phyloP scores from a whole-genome alignment of 352 stramenopile species.

The Hyaloperonospora arabidopsidis region DNA sequence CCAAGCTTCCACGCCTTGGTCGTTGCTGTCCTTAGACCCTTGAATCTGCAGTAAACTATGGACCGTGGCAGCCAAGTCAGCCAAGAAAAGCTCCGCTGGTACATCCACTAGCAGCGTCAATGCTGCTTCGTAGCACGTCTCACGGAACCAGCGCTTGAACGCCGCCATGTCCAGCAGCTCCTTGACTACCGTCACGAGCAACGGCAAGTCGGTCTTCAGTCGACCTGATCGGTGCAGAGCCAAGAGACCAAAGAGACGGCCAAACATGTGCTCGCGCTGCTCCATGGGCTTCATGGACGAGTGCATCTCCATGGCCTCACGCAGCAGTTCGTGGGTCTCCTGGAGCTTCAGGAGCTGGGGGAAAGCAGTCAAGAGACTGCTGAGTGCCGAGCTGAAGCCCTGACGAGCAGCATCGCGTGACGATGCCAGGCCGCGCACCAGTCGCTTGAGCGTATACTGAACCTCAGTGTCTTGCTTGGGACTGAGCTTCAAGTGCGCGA shows the following conservation, averaged over 20 bases:
- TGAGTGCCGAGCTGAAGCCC: conserved; percentile 83
- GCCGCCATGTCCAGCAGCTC: conserved; percentile 74
- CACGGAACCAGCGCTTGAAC: conserved; percentile 85
- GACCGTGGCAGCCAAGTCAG: conserved; percentile 20
- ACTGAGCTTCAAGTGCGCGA: conserved; percentile 38
- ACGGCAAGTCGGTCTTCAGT: conserved; percentile 33
- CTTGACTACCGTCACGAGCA: conserved; percentile 50
- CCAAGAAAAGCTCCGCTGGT: conserved; percentile 39
- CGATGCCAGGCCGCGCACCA: conserved; percentile 85
- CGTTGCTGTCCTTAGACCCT: conserved; percentile 24
- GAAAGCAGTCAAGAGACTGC: conserved; percentile 56
- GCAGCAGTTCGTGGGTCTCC: conserved; percentile 51
- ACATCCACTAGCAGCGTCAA: conserved; percentile 54
- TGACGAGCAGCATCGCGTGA: conserved; percentile 84
- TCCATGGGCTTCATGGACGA: conserved; percentile 87
- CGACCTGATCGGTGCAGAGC: conserved; percentile 72
- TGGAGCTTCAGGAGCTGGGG: conserved; percentile 30
- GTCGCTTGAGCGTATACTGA: conserved; percentile 86
- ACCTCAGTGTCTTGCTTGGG: conserved; percentile 41
- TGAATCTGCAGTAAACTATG: conserved; percentile 28
- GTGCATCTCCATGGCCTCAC: conserved; percentile 72
- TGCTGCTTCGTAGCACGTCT: conserved; percentile 65
- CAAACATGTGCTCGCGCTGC: conserved; percentile 89
- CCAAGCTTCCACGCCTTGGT: conserved; percentile 34
- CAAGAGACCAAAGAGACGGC: conserved; percentile 82